Base-by-base conservation (phyloP, 2,329 filamentous ascomycete species). In the Fusarium piperis region DNA sequence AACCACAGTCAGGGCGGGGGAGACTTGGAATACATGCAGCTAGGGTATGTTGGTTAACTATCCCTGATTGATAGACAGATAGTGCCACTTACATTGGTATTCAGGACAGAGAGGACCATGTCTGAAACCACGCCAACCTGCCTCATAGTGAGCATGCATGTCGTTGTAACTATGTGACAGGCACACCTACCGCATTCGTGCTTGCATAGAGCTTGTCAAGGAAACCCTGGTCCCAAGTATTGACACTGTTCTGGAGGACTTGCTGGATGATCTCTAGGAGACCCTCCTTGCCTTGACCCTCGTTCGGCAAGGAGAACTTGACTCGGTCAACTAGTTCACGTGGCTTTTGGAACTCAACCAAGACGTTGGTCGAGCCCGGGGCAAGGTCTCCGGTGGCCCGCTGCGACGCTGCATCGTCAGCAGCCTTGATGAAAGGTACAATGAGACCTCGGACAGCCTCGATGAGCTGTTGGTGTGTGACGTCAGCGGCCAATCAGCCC, bases 211-310 rank as follows among this genome's bases (percentile, higher is more conserved):
- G 86, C 83, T 99, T 98, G 83, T 98, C 95, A 78, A 98, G 83
- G 82, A 98, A 99, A 12, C 95, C 95, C 81, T 97, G 95, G 78
- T 97, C 93, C 93, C 95, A 98, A n/a, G 95, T 98, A 83, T 99
- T 99, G 78, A 98, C 95, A 77, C 93, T 96, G 81, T 97, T 94
- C 71, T 89, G 87, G 44, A 98, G 85, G 20, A 98, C 86, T 67
- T 90, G 88, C 72, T 90, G 84, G 51, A 97, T 87, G 4, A 89
- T 89, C 35, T 90, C 86, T 30, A 97, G 83, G 33, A 98, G 83
- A 0, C 95, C 95, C 46, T 93, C 88, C 74, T 92, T 92, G 1
- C 91, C 92, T 68, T 83, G 84, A 9, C 89, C 91, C 39, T 85
- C 79, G 4, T 80, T 82, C 0, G 92, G 90, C 7, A 94, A 83